Evolutionary conservation across 1,284 basidiomycete genomes (phyloP), one percentile per base, ranked within the genome.

Genomic region (Sphaerobolus stellatus): DNA sequence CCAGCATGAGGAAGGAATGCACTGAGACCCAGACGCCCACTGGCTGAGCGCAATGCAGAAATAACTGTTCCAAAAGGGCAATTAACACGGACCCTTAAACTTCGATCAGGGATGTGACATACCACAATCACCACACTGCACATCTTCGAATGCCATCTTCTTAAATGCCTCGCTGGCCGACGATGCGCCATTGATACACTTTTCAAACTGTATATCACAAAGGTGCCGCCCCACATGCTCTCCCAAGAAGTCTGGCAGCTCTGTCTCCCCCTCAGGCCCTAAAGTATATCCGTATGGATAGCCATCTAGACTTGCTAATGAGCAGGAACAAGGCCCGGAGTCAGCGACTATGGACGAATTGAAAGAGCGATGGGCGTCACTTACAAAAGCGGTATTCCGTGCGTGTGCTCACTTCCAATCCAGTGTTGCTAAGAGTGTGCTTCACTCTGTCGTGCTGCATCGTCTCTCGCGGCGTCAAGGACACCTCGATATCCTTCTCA

Each of bases 101-200:
- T 38, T 38, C 41, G n/a, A 18, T 50, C 30, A 25, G 24, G 34
- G 20, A 48, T 18, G 48, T 50, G 47, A 24, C 20, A 18, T 3
- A 72, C 78, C 57, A 62, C 79, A 80, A 58, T 80, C 79, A 16
- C 78, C 79, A 55, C 79, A 81, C n/a, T 71, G 54, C 6, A 46
- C 28, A 14, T 69, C 61, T 20, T 67, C 62, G 62, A 79, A 81
- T 0, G 78, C 71, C 31, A 80, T 65, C 20, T 72, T 66, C 61
- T 72, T 76, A 65, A 81, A 79, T 61, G 78, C 69, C 20, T 71
- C 69, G 11, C 62, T 63, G 0, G 74, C 65, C 6, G 38, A 44
- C 0, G 65, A 54, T 24, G 60, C 54, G 25, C 63, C 57, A 4
- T 40, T 45, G 53, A 55, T 50, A 49, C 57, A 58, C 40, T 57